These are phyloP conservation scores for Kurtzmaniella cleridarum DNA, from an alignment of 805 yeast genomes.

Conservation along the genomic window DNA sequence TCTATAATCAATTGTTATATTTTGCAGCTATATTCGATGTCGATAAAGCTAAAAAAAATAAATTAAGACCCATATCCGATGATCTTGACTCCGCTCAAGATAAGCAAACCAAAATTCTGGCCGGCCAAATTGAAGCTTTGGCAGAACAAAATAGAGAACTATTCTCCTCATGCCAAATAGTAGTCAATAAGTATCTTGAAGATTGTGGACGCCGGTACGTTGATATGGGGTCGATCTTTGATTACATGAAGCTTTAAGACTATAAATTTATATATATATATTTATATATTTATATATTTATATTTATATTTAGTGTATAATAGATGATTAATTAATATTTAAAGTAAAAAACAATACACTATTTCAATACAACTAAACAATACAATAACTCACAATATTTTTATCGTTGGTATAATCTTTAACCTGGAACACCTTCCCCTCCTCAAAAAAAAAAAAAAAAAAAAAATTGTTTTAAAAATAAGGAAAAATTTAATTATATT, in stretches of 20 bases:
- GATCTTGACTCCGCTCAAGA: constrained; percentile 22
- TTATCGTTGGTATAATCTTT: too few species aligned
- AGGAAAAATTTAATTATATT: too few species aligned
- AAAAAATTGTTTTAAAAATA: too few species aligned
- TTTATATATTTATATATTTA: too few species aligned
- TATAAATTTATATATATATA: neutral
- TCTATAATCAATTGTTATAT: constrained; percentile 83
- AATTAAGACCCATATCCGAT: constrained; percentile 50
- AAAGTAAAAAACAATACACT: too few species aligned
- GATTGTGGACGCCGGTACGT: constrained; percentile 89
- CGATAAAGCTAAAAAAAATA: constrained; percentile 60
- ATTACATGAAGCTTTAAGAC: constrained; percentile 34
- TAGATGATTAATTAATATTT: too few species aligned
- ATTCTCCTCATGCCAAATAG: constrained; percentile 48
- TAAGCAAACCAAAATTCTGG: constrained; percentile 25
- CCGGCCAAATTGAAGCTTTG: constrained; percentile 62
- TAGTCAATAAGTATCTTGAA: constrained; percentile 66
- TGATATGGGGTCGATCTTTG: constrained; percentile 77
- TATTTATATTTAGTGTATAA: too few species aligned
- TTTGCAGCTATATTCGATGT: constrained; percentile 75
- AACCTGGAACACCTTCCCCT: too few species aligned
- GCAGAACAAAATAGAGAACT: constrained; percentile 72
- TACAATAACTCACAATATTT: too few species aligned
- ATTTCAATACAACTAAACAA: too few species aligned
- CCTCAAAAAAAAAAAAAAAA: too few species aligned